Evolutionary conservation across 176 grass and related monocot genomes (phyloP).

Genomic region (Carex myosuroides): DNA sequence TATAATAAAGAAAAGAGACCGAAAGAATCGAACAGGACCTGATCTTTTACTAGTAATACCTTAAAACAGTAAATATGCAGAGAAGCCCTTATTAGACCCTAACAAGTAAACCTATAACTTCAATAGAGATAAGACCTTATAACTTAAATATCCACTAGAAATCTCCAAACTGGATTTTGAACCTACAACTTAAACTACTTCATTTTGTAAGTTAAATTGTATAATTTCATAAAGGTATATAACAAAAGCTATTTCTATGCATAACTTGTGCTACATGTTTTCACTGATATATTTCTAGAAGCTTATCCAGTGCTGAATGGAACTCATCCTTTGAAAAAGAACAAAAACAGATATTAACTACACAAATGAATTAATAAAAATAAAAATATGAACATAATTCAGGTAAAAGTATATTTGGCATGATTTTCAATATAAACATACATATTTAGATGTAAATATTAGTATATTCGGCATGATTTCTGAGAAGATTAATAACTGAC

Average conservation of each 20-base stretch:
- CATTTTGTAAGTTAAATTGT: background rate
- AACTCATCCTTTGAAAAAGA: constrained; percentile 77
- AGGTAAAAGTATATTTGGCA: background rate
- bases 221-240: background rate
- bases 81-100: background rate
- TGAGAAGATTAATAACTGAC: constrained; percentile 19
- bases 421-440: background rate
- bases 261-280: background rate
- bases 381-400: background rate
- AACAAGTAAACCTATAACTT: no score
- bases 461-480: background rate
- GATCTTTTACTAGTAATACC: no score
- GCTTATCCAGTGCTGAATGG: constrained; percentile 65
- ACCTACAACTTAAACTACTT: background rate
- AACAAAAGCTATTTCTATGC: background rate
- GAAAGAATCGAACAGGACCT: no score
- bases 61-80: background rate
- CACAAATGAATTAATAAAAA: background rate
- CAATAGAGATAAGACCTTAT: no score
- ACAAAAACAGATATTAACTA: background rate
- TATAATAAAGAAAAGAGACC: no score
- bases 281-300: constrained; percentile 33
- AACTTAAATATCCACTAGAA: no score
- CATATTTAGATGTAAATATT: background rate
- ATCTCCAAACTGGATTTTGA: no score